Conservation (phyloP, 148 eudicot species). For the Bassia scoparia region DNA sequence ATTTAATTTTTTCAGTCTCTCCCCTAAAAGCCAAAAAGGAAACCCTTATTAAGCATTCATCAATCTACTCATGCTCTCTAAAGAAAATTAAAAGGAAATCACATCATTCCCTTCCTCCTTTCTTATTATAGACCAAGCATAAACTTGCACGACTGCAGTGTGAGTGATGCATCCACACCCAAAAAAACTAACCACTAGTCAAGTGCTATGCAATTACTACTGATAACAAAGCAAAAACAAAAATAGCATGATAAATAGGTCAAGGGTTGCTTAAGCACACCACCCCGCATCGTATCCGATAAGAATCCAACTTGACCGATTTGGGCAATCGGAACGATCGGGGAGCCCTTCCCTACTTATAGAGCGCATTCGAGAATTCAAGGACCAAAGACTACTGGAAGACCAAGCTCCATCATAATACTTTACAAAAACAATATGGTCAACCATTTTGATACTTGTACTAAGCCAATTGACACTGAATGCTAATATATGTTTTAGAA, state of each 20-base stretch:
- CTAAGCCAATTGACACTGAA: slow-evolving; percentile 17
- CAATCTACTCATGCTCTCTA: slow-evolving; percentile 13
- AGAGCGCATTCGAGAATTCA: neutral
- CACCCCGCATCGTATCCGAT: neutral
- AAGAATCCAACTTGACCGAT: too few species aligned
- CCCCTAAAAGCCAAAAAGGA: slow-evolving; percentile 8
- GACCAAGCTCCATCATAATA: neutral
- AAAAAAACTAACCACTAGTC: neutral
- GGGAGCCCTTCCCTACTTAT: neutral
- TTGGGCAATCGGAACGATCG: too few species aligned
- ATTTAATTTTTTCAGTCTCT: neutral
- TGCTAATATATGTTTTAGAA: slow-evolving; percentile 19
- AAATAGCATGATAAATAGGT: neutral
- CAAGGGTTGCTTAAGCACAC: neutral
- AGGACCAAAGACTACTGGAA: neutral
- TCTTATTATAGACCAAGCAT: slow-evolving; percentile 27
- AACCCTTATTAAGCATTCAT: slow-evolving; percentile 7
- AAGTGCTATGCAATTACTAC: too few species aligned
- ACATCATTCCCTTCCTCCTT: slow-evolving; percentile 18
- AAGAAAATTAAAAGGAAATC: slow-evolving; percentile 5
- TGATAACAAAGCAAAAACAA: slow-evolving; percentile 4
- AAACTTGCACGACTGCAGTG: slow-evolving; percentile 8
- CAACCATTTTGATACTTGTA: neutral
- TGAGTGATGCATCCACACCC: slow-evolving; percentile 28
- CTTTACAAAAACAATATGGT: slow-evolving; percentile 2